Percentiles rank a stretch among this genome's conserved stretches.
Conservation (phyloP, 345 rosid species). For the Sisymbrium irio region DNA sequence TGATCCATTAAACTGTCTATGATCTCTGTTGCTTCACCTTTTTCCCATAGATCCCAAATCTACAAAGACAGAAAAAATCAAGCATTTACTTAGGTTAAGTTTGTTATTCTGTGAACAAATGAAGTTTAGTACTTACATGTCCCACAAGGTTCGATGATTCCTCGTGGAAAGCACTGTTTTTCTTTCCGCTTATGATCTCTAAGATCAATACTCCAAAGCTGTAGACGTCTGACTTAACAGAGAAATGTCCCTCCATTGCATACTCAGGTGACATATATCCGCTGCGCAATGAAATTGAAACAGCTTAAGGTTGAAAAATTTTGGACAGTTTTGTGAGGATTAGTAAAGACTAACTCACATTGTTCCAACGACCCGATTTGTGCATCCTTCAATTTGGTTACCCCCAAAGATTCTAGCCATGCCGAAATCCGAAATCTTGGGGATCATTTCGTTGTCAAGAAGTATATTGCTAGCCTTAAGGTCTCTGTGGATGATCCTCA, state of each 20-base stretch:
- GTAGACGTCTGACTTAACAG: constrained; percentile 20
- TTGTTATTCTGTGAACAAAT: neutral
- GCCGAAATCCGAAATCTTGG: constrained; percentile 34
- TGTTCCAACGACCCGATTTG: constrained; percentile 30
- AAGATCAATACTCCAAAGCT: constrained; percentile 34
- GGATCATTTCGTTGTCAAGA: constrained; percentile 32
- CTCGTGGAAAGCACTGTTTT: constrained; percentile 21
- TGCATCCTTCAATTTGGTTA: constrained; percentile 29
- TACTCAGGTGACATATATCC: constrained; percentile 37
- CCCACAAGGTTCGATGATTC: constrained; percentile 24
- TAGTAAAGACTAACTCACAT: constrained; percentile 21
- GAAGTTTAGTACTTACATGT: constrained; percentile 7
- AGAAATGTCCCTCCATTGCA: constrained; percentile 34
- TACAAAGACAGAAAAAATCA: neutral
- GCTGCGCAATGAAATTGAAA: constrained; percentile 5
- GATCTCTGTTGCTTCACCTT: constrained; percentile 32
- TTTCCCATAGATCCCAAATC: constrained; percentile 42
- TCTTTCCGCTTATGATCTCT: constrained; percentile 30
- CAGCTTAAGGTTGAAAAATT: neutral
- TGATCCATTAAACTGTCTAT: constrained; percentile 32
- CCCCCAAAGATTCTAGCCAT: constrained; percentile 33
- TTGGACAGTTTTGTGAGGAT: neutral
- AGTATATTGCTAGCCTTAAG: constrained; percentile 38
- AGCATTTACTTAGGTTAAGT: constrained; percentile 5
- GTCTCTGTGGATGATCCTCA: constrained; percentile 39